A percentile compares a stretch with the other conserved stretches of the same genome.
phyloP scores from a whole-genome alignment of 192 early-diverging fungal genomes.

The Entomortierella parvispora region DNA sequence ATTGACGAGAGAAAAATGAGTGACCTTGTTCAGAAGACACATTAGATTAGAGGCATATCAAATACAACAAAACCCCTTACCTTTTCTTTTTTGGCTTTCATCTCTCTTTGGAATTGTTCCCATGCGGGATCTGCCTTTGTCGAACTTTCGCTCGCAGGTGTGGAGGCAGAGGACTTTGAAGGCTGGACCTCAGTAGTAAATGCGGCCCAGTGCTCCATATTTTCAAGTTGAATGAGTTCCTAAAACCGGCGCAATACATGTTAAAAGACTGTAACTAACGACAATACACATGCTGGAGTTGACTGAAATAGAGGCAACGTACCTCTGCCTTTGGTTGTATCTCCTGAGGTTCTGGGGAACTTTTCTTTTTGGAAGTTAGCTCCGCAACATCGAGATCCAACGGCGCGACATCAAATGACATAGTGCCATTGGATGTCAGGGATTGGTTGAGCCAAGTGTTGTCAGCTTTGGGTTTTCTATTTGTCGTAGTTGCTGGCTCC shows the following conservation, averaged over 20 bases:
- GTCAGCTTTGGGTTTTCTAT: no score
- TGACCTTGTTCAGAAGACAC: neutral
- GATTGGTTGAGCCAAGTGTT: no score
- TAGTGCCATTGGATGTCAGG: constrained; percentile 13
- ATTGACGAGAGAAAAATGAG: neutral
- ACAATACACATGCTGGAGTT: neutral
- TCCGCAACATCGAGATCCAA: constrained; percentile 23
- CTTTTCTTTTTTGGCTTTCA: constrained; percentile 41
- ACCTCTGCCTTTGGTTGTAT: constrained; percentile 24
- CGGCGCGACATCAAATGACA: constrained; percentile 42
- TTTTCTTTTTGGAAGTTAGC: constrained; percentile 6
- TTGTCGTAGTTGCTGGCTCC: no score
- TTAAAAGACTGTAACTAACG: neutral
- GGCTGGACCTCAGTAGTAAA: constrained; percentile 23
- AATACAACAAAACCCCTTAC: neutral
- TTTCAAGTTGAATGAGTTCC: constrained; percentile 30
- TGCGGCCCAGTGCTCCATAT: constrained; percentile 41
- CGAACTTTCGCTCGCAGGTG: neutral
- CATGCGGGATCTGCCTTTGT: constrained; percentile 18
- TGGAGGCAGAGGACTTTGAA: neutral
- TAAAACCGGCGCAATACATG: neutral
- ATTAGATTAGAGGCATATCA: neutral
- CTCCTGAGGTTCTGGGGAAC: neutral
- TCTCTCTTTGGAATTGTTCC: constrained; percentile 36
- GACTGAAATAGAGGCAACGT: neutral